These are phyloP conservation scores for Termitomyces sp. DNA, from an alignment of 768 basidiomycete species.

Conservation along the genomic window DNA sequence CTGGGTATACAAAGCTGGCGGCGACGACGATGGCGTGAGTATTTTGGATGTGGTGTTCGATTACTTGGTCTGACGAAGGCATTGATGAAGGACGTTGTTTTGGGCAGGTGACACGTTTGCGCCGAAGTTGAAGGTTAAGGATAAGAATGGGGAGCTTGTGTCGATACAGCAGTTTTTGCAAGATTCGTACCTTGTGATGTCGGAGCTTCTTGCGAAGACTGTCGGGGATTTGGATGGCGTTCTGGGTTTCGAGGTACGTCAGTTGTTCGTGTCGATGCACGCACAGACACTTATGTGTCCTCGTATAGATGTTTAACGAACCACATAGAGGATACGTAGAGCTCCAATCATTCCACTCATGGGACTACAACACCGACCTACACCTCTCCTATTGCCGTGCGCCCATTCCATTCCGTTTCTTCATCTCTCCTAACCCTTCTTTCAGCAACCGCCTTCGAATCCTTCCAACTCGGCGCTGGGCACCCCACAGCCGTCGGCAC, in stretches of 20 bases:
- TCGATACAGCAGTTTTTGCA: conserved; percentile 84
- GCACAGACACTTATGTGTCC: not conserved
- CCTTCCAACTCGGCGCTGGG: conserved; percentile 91
- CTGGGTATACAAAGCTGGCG: conserved; percentile 92
- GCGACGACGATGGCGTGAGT: conserved; percentile 90
- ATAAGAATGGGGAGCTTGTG: conserved; percentile 45
- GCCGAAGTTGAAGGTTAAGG: conserved; percentile 62
- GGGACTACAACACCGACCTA: conserved; percentile 94
- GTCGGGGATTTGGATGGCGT: conserved; percentile 78
- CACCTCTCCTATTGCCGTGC: conserved; percentile 78
- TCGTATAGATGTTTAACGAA: conserved; percentile 82
- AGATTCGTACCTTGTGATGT: conserved; percentile 76
- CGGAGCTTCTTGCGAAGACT: conserved; percentile 60
- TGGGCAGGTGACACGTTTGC: conserved; percentile 91
- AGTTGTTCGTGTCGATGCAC: conserved; percentile 1
- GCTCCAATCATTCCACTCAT: conserved; percentile 75
- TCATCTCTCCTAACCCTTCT: conserved; percentile 1
- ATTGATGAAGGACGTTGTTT: conserved; percentile 72
- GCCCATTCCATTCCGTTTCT: conserved; percentile 21
- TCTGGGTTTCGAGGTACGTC: conserved; percentile 81
- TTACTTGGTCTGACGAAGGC: not conserved
- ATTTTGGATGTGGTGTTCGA: not conserved
- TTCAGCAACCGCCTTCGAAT: conserved; percentile 79
- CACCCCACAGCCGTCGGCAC: conserved; percentile 74
- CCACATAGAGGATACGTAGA: conserved; percentile 92